These are phyloP conservation scores for Fusarium torreyae DNA, from an alignment of 2,329 filamentous ascomycete genomes.

Conservation along the genomic window DNA sequence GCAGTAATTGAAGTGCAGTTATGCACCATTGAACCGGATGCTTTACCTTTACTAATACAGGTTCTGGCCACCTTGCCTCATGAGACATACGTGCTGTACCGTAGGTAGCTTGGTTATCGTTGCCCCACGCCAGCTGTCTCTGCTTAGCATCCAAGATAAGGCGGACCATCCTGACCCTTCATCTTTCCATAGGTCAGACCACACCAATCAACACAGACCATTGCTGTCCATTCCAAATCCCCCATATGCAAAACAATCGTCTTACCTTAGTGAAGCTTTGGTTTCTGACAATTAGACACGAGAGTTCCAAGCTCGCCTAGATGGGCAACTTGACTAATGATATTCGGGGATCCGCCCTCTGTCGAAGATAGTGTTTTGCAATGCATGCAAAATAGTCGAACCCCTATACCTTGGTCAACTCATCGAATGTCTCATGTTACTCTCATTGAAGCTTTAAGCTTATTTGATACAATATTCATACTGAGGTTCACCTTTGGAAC, in stretches of 20 bases:
- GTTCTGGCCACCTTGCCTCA: conserved; percentile 25
- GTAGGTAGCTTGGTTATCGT: conserved; percentile 4
- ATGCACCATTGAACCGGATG: neutral
- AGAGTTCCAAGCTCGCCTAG: neutral
- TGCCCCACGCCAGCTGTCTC: conserved; percentile 24
- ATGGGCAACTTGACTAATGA: neutral
- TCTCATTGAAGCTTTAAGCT: neutral
- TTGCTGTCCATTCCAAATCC: neutral
- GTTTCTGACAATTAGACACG: neutral
- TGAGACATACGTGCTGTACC: conserved; percentile 9
- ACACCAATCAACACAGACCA: conserved; percentile 9
- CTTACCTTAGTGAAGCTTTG: neutral
- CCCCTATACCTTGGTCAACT: neutral
- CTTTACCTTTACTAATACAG: conserved; percentile 1
- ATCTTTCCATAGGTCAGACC: conserved; percentile 9
- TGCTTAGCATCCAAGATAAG: neutral
- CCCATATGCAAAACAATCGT: neutral
- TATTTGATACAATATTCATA: neutral
- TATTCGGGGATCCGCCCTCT: neutral
- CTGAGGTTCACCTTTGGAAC: neutral
- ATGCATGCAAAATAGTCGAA: no score
- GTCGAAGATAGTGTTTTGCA: no score
- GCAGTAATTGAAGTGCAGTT: neutral
- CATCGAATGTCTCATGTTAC: neutral
- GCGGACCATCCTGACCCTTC: conserved; percentile 5